Percentiles rank a stretch among this genome's conserved stretches.
Conservation (phyloP, 129 eudicot species). For the Smallanthus sonchifolius region DNA sequence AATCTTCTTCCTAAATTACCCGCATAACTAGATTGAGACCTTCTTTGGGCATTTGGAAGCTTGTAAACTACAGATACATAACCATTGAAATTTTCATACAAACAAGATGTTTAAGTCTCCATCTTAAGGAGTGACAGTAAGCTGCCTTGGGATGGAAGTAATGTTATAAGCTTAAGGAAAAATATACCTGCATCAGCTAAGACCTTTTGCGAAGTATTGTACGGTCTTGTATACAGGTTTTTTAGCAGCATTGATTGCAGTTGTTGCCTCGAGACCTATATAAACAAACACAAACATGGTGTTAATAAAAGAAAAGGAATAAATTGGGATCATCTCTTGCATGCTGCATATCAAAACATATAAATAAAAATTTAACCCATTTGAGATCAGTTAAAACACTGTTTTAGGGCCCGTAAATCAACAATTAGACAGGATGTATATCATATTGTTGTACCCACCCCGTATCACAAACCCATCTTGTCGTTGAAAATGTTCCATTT, state of each 20-base stretch:
- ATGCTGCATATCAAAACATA: not conserved
- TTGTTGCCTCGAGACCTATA: slow-evolving; percentile 26
- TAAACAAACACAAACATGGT: slow-evolving; percentile 13
- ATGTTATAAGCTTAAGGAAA: not conserved
- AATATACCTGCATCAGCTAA: slow-evolving; percentile 24
- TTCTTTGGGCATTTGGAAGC: slow-evolving; percentile 32
- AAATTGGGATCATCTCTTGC: not conserved
- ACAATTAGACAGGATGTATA: too few species aligned
- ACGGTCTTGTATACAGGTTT: slow-evolving; percentile 17
- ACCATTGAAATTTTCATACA: not conserved
- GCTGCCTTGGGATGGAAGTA: not conserved
- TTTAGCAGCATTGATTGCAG: slow-evolving; percentile 19
- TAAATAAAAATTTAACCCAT: not conserved
- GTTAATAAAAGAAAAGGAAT: not conserved
- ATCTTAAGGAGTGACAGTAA: not conserved
- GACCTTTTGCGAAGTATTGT: slow-evolving; percentile 19
- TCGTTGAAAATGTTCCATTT: too few species aligned
- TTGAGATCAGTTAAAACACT: too few species aligned
- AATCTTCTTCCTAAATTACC: slow-evolving; percentile 52
- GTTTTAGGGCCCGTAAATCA: too few species aligned
- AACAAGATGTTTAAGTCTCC: not conserved
- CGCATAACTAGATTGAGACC: slow-evolving; percentile 61
- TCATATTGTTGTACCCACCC: too few species aligned
- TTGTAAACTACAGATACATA: slow-evolving; percentile 33
- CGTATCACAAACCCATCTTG: too few species aligned